Evolutionary conservation across 306 rosid species (phyloP), one percentile per base, ranked within the genome.

Genomic region (Bauhinia variegata): DNA sequence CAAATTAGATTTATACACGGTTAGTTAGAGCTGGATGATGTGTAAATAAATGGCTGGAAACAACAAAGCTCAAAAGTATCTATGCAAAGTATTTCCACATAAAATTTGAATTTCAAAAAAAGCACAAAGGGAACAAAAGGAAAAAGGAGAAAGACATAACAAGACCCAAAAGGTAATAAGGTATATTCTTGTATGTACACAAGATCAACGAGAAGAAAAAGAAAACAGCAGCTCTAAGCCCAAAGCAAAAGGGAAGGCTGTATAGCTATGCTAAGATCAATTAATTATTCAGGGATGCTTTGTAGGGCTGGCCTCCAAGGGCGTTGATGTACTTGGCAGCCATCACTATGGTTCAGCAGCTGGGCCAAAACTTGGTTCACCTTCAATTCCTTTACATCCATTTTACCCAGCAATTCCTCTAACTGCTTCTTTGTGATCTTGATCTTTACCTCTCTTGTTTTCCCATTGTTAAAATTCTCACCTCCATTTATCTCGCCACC

Each of bases 351-450:
- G 4, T 41, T 32, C 18, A 88, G 65, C 78, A 91, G 55, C 15
- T 82, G 86, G 0, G 82, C 70, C 75, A 88, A 58, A 44, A 88
- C 80, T 57, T 91, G 85, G 0, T 88, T 82, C 17, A 82, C 78
- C 5, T 87, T 76, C 64, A 86, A 51, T 11, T 83, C 95, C 18
- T 77, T 87, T 33, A 74, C 61, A 7, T 85, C 86, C 42, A 60
- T 75, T 49, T 65, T 86, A 1, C 86, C 84, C 13, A 88, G 48
- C 70, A 88, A 72, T 64, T 78, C 82, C 64, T 84, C 81, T 70
- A 88, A 16, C 52, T 88, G 86, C 60, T 82, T 91, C 95, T 83
- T 91, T 18, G 92, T 79, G 33, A 91, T 91, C 86, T 84, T 91
- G 59, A 91, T 80, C 83, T 91, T 91, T 63, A 91, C 81, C 80